These are phyloP conservation scores for Alliaria petiolata DNA, from an alignment of 345 rosid species.

Conservation along the genomic window DNA sequence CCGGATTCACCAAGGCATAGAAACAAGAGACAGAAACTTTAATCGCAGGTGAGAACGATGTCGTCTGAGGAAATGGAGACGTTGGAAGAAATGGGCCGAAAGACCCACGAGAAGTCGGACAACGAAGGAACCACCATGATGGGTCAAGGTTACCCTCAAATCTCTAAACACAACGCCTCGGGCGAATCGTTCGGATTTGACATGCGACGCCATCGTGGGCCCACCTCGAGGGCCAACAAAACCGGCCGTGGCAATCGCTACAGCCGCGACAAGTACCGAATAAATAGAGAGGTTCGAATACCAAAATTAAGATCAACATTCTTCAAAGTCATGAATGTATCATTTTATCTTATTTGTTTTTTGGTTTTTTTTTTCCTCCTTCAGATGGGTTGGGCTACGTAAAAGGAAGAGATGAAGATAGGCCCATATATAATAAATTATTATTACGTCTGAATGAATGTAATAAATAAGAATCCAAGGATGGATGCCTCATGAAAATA, in stretches of 20 bases:
- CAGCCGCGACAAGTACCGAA: not conserved
- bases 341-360: not conserved
- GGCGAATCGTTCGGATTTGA: too few relatives aligned
- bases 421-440: too few relatives aligned
- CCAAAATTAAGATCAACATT: not conserved
- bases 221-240: not conserved
- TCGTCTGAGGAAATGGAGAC: not conserved
- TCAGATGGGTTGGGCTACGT: too few relatives aligned
- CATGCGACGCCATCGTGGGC: not conserved
- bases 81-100: not conserved
- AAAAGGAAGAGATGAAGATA: too few relatives aligned
- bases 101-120: not conserved
- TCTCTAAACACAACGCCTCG: not conserved
- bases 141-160: not conserved
- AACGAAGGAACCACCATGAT: not conserved
- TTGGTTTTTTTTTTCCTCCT: too few relatives aligned
- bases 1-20: not conserved
- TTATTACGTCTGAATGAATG: too few relatives aligned
- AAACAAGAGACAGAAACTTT: not conserved
- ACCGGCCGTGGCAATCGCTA: not conserved
- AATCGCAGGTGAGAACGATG: not conserved
- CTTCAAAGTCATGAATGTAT: not conserved
- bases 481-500: too few relatives aligned
- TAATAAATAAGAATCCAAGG: too few relatives aligned
- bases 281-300: not conserved